Evolutionary conservation across 768 basidiomycete genomes (phyloP).

Genomic region (Auricularia sp.): DNA sequence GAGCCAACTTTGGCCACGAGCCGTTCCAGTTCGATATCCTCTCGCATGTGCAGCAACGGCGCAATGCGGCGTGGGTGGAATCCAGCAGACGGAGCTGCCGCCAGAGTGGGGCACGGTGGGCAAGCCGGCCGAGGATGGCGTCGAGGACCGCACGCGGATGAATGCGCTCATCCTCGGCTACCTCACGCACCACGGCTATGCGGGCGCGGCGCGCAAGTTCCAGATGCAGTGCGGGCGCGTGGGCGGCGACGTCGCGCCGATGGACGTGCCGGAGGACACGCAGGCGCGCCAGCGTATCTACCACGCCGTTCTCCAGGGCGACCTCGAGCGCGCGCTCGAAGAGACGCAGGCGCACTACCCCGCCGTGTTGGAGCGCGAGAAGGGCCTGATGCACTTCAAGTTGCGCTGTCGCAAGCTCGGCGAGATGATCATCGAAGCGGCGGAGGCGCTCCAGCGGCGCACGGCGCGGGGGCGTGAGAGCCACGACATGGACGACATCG

Average conservation of each 20-base stretch:
- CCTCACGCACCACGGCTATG: slow-evolving; percentile 77
- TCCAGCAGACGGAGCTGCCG: slow-evolving; percentile 47
- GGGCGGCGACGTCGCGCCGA: slow-evolving; percentile 8
- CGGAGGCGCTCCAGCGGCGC: slow-evolving; percentile 42
- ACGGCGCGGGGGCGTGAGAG: neutral
- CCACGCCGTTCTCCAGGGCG: slow-evolving; percentile 53
- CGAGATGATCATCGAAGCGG: slow-evolving; percentile 64
- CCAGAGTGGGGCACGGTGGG: slow-evolving; percentile 15
- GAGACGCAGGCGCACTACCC: slow-evolving; percentile 50
- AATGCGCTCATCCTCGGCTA: slow-evolving; percentile 71
- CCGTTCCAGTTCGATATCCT: slow-evolving; percentile 89
- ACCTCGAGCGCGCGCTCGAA: slow-evolving; percentile 58
- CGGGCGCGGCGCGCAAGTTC: slow-evolving; percentile 58
- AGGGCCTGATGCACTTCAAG: slow-evolving; percentile 68
- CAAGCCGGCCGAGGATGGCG: slow-evolving; percentile 7
- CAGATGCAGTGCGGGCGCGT: slow-evolving; percentile 32
- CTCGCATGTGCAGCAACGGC: slow-evolving; percentile 64
- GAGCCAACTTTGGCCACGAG: slow-evolving; percentile 81
- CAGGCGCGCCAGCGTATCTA: slow-evolving; percentile 62
- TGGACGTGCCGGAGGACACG: slow-evolving; percentile 31
- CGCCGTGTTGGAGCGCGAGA: slow-evolving; percentile 52
- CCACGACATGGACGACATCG: neutral
- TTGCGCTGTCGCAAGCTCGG: slow-evolving; percentile 78
- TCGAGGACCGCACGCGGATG: slow-evolving; percentile 31
- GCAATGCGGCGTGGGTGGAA: slow-evolving; percentile 57